Evolutionary conservation across 73 alveolate species (phyloP).

Genomic region (Symbiodinium pilosum): DNA sequence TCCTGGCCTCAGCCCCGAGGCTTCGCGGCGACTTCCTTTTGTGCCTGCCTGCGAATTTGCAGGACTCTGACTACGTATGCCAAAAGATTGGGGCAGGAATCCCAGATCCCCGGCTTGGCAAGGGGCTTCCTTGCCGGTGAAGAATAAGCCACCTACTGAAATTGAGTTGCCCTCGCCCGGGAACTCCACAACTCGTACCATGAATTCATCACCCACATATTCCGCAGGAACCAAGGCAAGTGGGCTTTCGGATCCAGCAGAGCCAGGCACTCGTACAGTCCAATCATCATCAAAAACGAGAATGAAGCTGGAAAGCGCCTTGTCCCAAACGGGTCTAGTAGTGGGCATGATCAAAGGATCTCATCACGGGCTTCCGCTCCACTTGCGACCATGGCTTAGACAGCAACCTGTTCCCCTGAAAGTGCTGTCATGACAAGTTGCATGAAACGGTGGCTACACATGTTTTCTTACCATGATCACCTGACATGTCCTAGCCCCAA

Average conservation of each 20-base stretch:
- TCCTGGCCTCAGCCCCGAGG: not conserved
- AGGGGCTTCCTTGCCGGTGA: not conserved
- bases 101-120: constrained; percentile 76
- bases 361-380: too few relatives aligned
- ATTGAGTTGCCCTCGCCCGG: constrained; percentile 69
- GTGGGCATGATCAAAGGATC: constrained; percentile 21
- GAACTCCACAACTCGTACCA: constrained; percentile 62
- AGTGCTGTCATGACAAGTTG: too few relatives aligned
- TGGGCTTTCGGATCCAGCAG: constrained; percentile 71
- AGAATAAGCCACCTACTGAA: constrained; percentile 39
- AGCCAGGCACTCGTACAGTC: constrained; percentile 87
- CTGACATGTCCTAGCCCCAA: too few relatives aligned
- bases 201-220: constrained; percentile 69
- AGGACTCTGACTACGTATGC: constrained; percentile 14
- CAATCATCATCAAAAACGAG: constrained; percentile 72
- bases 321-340: constrained; percentile 69
- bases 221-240: constrained; percentile 67
- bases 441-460: too few relatives aligned
- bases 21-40: constrained; percentile 69
- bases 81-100: constrained; percentile 54
- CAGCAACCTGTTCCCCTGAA: too few relatives aligned
- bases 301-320: constrained; percentile 45
- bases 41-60: constrained; percentile 41
- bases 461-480: too few relatives aligned
- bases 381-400: too few relatives aligned